Conservation (phyloP, 2,329 filamentous ascomycete species). For the Ophiosphaerella korrae region DNA sequence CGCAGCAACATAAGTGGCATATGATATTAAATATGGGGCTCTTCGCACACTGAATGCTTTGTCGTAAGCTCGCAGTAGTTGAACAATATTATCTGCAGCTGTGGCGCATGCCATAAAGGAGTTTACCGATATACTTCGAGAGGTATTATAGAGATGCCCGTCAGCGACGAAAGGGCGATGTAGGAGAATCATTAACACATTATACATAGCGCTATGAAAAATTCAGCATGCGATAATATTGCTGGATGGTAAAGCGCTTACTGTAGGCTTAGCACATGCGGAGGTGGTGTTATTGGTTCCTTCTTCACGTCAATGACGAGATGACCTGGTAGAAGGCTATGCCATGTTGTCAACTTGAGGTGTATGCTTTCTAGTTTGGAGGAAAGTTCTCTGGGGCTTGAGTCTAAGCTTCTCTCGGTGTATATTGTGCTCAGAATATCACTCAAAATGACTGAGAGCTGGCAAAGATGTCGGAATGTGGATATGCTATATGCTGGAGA, state of each 20-base stretch:
- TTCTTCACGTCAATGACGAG: conserved; percentile 47
- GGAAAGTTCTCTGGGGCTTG: conserved; percentile 43
- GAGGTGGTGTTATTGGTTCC: conserved; percentile 40
- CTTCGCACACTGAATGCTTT: conserved; percentile 52
- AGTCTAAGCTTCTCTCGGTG: conserved; percentile 46
- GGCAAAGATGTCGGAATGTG: conserved; percentile 50
- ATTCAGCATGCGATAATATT: conserved; percentile 2
- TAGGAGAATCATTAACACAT: conserved; percentile 59
- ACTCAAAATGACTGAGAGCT: conserved; percentile 54
- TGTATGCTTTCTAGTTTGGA: conserved; percentile 48
- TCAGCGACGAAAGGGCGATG: conserved; percentile 60
- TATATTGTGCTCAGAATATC: conserved; percentile 48
- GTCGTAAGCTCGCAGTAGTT: conserved; percentile 53
- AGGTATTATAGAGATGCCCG: conserved; percentile 54
- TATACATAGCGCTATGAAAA: conserved; percentile 49
- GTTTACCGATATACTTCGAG: conserved; percentile 48
- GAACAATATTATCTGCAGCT: conserved; percentile 54
- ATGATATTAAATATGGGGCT: conserved; percentile 61
- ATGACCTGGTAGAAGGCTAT: conserved; percentile 49
- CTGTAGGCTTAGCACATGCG: conserved; percentile 37
- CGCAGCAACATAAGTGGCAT: conserved; percentile 61
- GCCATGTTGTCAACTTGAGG: conserved; percentile 52
- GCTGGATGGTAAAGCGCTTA: conserved; percentile 8
- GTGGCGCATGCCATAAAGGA: conserved; percentile 53
- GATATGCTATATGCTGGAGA: conserved; percentile 51